Evolutionary conservation across 31 red algal genomes (phyloP).

Genomic region (Asparagopsis taxiformis): DNA sequence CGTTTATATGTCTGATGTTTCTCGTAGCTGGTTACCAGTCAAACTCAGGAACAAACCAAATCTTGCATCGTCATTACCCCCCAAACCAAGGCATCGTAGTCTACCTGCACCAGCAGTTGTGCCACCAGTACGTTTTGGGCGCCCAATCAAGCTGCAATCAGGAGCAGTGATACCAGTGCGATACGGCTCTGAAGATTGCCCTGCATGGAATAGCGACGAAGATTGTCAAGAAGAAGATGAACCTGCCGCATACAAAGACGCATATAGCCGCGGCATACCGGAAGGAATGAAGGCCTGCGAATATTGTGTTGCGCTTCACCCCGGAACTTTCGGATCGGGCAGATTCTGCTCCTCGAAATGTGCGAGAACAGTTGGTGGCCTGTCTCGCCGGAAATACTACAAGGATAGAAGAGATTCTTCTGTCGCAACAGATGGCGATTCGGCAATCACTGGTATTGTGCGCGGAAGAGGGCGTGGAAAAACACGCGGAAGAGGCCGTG

Average conservation of each 20-base stretch:
- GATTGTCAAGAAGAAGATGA: slow-evolving; percentile 41
- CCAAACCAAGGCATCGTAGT: slow-evolving; percentile 22
- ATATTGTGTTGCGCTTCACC: slow-evolving; percentile 44
- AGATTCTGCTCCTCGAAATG: slow-evolving; percentile 79
- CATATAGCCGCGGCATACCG: slow-evolving; percentile 16
- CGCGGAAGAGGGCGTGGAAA: slow-evolving; percentile 13
- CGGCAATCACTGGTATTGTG: not conserved
- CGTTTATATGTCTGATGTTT: slow-evolving; percentile 34
- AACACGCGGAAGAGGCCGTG: slow-evolving; percentile 39
- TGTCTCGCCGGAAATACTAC: slow-evolving; percentile 46
- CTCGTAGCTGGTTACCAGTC: slow-evolving; percentile 53
- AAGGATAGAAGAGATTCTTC: slow-evolving; percentile 7
- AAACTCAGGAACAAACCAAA: slow-evolving; percentile 63
- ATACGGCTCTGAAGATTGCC: slow-evolving; percentile 27
- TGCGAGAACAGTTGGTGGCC: slow-evolving; percentile 70
- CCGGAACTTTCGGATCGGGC: slow-evolving; percentile 58
- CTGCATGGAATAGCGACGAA: slow-evolving; percentile 30
- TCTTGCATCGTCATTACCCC: slow-evolving; percentile 38
- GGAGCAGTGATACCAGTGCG: slow-evolving; percentile 54
- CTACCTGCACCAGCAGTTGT: slow-evolving; percentile 9
- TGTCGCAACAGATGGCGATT: not conserved
- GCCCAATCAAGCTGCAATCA: slow-evolving; percentile 17
- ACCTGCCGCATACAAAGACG: slow-evolving; percentile 9
- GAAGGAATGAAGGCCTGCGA: slow-evolving; percentile 42
- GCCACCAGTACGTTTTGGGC: slow-evolving; percentile 18